Evolutionary conservation across 2,329 filamentous ascomycete species (phyloP), one percentile per base, ranked within the genome.

Genomic region (Alternaria rosae): DNA sequence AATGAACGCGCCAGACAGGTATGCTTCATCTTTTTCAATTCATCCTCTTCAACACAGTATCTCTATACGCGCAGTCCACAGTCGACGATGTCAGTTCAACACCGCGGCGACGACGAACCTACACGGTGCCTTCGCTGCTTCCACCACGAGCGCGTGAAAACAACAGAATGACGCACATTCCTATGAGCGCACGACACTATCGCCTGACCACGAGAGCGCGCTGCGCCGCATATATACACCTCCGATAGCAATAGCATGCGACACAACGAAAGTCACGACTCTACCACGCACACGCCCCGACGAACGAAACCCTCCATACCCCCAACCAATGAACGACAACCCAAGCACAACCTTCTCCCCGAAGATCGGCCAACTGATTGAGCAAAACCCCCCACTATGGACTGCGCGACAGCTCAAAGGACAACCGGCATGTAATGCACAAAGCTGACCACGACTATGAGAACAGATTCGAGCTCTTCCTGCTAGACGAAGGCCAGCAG

Each of bases 401-500:
- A 48, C 61, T 66, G 30, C 65, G 62, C 41, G 54, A 67, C 56
- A 43, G 54, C 12, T 47, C 60, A 44, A 58, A 58, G 20, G 21
- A 61, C 43, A 56, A 61, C 41, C 57, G 52, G 12, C 30, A 38
- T 26, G 43, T 61, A n/a, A 21, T 42, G 50, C 47, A 61, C 32
- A 68, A 65, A 53, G 50, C 70, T 74, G 62, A 76, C 47, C 6
- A 66, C 20, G 61, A 62, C 26, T 10, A 10, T 13, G 66, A 68
- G 26, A 61, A 75, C 66, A 98, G 95, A 77, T 97, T 96, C 83
- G 95, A 98, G 85, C 88, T 96, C 51, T 98, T 97, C 83, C 83
- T 97, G 67, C 91, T 98, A 62, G 87, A 82, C 42, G 91, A 93
- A 51, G 93, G 91, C 65, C 93, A 99, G 86, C 95, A 94, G 85